Conservation (phyloP, 2,329 filamentous ascomycete species). For the Pseudogymnoascus sp. region DNA sequence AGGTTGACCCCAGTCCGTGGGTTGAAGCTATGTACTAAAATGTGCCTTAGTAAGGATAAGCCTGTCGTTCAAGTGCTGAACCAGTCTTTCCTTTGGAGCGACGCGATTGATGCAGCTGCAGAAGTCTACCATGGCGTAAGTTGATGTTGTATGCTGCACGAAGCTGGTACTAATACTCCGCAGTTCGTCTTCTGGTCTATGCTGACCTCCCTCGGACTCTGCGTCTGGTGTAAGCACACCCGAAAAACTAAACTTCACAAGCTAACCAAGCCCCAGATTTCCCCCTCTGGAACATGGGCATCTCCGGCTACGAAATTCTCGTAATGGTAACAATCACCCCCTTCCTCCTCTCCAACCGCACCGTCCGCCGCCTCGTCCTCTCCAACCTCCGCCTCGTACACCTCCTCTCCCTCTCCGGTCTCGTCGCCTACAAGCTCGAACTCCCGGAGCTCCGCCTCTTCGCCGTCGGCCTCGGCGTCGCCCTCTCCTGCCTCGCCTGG, state of each 20-base stretch:
- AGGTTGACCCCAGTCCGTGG: slow-evolving; percentile 33
- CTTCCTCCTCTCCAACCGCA: slow-evolving; percentile 61
- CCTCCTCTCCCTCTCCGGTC: slow-evolving; percentile 66
- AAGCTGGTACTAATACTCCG: slow-evolving; percentile 12
- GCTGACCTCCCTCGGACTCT: slow-evolving; percentile 77
- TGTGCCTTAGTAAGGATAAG: slow-evolving; percentile 58
- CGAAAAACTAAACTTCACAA: background rate
- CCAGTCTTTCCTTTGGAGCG: slow-evolving; percentile 61
- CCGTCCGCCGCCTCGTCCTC: slow-evolving; percentile 58
- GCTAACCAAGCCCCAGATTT: slow-evolving; percentile 56
- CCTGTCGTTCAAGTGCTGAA: slow-evolving; percentile 62
- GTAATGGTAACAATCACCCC: slow-evolving; percentile 81
- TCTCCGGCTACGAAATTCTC: slow-evolving; percentile 88
- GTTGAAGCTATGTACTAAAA: slow-evolving; percentile 26
- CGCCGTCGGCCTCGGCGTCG: slow-evolving; percentile 70
- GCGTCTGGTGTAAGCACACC: slow-evolving; percentile 79
- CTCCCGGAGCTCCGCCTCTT: slow-evolving; percentile 70
- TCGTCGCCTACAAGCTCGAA: slow-evolving; percentile 69
- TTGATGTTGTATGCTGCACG: background rate
- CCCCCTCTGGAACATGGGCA: slow-evolving; percentile 97
- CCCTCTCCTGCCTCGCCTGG: slow-evolving; percentile 76
- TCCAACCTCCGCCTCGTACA: slow-evolving; percentile 64
- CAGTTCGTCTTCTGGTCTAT: slow-evolving; percentile 95
- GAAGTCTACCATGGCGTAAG: slow-evolving; percentile 87
- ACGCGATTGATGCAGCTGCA: slow-evolving; percentile 70